These are phyloP conservation scores for Wickerhamomyces silvicola DNA, from an alignment of 805 yeast genomes.

Conservation along the genomic window DNA sequence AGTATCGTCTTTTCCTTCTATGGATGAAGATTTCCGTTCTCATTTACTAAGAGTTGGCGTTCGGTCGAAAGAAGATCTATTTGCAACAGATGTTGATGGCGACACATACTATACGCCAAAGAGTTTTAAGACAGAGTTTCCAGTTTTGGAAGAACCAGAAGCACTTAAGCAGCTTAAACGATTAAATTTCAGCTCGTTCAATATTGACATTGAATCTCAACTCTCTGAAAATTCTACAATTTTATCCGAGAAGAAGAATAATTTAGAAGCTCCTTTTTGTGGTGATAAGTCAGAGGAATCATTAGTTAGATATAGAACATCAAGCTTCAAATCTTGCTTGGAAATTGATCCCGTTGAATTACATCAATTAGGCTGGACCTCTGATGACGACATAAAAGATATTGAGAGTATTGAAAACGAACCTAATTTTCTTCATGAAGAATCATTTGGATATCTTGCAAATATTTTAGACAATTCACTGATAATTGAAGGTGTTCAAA, in stretches of 20 bases:
- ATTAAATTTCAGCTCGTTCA: slow-evolving; percentile 1
- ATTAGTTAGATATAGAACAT: slow-evolving; percentile 4
- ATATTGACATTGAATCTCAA: slow-evolving; percentile 3
- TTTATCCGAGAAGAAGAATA: neutral
- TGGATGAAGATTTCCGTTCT: slow-evolving; percentile 17
- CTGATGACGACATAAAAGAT: too few species aligned
- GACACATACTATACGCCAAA: slow-evolving; percentile 21
- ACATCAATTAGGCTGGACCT: too few species aligned
- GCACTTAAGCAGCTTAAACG: neutral
- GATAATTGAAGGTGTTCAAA: slow-evolving; percentile 6
- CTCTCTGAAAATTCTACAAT: too few species aligned
- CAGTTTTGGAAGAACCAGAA: neutral
- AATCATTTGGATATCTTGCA: slow-evolving; percentile 40
- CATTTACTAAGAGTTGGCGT: slow-evolving; percentile 18
- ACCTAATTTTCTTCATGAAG: slow-evolving; percentile 23
- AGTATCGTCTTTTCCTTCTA: slow-evolving; percentile 9
- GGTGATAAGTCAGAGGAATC: too few species aligned
- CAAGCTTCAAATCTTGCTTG: slow-evolving; percentile 19
- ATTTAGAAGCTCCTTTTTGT: too few species aligned
- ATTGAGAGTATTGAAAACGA: too few species aligned
- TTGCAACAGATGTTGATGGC: slow-evolving; percentile 2
- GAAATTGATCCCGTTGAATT: slow-evolving; percentile 10
- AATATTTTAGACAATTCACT: slow-evolving; percentile 24
- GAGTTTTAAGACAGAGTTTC: slow-evolving; percentile 9
- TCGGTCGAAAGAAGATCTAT: slow-evolving; percentile 8